Evolutionary conservation across 352 stramenopile species (phyloP).

Genomic region (Phytophthora niederhauseri): DNA sequence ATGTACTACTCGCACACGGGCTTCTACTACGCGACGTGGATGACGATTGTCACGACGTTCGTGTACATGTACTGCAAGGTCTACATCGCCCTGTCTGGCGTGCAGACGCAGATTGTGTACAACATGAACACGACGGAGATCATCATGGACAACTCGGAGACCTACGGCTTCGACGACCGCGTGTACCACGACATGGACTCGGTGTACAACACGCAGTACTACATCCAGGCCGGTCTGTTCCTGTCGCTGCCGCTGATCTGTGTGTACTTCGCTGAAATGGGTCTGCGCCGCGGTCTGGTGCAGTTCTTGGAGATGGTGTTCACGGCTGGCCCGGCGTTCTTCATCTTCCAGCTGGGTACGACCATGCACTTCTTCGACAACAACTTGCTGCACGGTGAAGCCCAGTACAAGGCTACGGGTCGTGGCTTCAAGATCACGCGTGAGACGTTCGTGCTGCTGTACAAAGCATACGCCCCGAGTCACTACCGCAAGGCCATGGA

Average conservation of each 20-base stretch:
- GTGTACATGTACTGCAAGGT: slow-evolving; percentile 90
- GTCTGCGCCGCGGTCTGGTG: slow-evolving; percentile 65
- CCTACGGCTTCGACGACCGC: slow-evolving; percentile 60
- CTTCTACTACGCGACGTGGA: slow-evolving; percentile 89
- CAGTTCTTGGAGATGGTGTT: slow-evolving; percentile 84
- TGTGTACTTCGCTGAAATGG: slow-evolving; percentile 85
- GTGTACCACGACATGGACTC: slow-evolving; percentile 66
- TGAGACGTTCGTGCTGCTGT: slow-evolving; percentile 82
- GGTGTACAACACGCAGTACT: slow-evolving; percentile 87
- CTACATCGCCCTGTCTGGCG: slow-evolving; percentile 76
- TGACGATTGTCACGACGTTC: slow-evolving; percentile 89
- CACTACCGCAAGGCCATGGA: slow-evolving; percentile 87
- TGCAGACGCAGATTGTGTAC: slow-evolving; percentile 73
- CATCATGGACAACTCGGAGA: slow-evolving; percentile 61
- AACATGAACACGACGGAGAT: slow-evolving; percentile 78
- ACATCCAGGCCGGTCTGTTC: slow-evolving; percentile 84
- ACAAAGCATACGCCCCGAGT: slow-evolving; percentile 76
- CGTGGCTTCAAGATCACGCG: slow-evolving; percentile 87
- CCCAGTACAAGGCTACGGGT: slow-evolving; percentile 82
- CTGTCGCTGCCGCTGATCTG: slow-evolving; percentile 78
- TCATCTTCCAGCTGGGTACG: slow-evolving; percentile 83
- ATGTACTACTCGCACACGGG: slow-evolving; percentile 91
- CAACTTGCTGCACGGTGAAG: slow-evolving; percentile 79
- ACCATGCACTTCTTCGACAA: slow-evolving; percentile 91
- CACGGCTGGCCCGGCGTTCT: slow-evolving; percentile 73